These are phyloP conservation scores for Seiridium cupressi DNA, from an alignment of 2,329 filamentous ascomycete genomes.

Conservation along the genomic window DNA sequence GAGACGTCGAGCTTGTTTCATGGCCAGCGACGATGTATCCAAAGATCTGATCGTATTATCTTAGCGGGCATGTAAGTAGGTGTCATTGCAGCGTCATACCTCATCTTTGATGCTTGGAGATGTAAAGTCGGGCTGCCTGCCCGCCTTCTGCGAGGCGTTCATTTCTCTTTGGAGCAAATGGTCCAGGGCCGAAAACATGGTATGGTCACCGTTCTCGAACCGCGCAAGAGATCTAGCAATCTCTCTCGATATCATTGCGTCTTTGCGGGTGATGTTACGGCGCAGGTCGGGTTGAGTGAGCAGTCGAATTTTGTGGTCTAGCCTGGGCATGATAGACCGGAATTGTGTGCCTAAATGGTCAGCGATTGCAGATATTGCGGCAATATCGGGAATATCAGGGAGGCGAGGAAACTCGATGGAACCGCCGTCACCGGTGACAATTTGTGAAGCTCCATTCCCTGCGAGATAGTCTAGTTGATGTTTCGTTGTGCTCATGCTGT, in stretches of 20 bases:
- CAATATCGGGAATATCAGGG: constrained; percentile 14
- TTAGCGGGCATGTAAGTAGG: background rate
- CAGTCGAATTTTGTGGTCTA: constrained; percentile 11
- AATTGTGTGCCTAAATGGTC: constrained; percentile 16
- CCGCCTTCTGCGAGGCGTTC: constrained; percentile 25
- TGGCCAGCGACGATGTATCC: constrained; percentile 26
- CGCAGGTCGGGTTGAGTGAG: constrained; percentile 8
- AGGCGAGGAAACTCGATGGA: constrained; percentile 13
- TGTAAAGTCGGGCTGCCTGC: constrained; percentile 25
- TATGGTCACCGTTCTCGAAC: constrained; percentile 14
- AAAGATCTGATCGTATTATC: constrained; percentile 15
- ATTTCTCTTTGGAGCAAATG: constrained; percentile 32
- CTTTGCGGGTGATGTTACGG: constrained; percentile 14
- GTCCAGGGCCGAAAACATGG: constrained; percentile 23
- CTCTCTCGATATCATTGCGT: constrained; percentile 17
- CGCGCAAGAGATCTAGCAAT: constrained; percentile 17
- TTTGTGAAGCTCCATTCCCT: background rate
- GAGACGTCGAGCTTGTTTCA: constrained; percentile 20
- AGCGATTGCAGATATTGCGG: constrained; percentile 12
- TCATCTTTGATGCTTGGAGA: constrained; percentile 30
- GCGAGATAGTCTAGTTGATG: constrained; percentile 12
- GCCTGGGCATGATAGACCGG: constrained; percentile 10
- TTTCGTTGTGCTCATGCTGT: constrained; percentile 14
- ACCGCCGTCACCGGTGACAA: constrained; percentile 5
- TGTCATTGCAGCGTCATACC: constrained; percentile 1